These are phyloP conservation scores for Zychaea mexicana DNA, from an alignment of 371 early-diverging fungal species.

Conservation along the genomic window DNA sequence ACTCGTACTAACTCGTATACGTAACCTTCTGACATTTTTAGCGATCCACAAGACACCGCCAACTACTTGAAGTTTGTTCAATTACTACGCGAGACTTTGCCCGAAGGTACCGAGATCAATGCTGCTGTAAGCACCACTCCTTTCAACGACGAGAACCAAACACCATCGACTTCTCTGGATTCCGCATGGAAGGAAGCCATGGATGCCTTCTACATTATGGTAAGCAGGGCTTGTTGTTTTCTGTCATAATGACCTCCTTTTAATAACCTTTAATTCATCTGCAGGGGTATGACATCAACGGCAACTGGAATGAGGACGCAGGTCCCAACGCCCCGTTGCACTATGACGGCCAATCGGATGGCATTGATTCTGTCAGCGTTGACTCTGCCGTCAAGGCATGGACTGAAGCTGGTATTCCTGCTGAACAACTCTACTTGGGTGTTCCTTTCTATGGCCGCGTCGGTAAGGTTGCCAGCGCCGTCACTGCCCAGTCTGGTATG, in stretches of 20 bases:
- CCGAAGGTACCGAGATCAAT: conserved; percentile 25
- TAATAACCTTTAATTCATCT: conserved; percentile 8
- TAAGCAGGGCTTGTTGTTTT: background rate
- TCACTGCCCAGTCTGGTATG: conserved; percentile 2
- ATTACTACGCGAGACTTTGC: conserved; percentile 21
- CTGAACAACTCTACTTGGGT: conserved; percentile 53
- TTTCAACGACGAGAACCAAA: conserved; percentile 23
- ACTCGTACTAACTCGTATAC: background rate
- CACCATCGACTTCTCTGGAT: conserved; percentile 20
- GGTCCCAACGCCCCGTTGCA: conserved; percentile 71
- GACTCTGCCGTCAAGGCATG: conserved; percentile 43
- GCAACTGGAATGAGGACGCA: conserved; percentile 26
- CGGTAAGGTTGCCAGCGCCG: conserved; percentile 11
- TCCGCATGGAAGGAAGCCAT: conserved; percentile 16
- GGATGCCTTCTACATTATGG: conserved; percentile 31
- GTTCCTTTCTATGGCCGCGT: conserved; percentile 64
- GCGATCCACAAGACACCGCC: conserved; percentile 52
- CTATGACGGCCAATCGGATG: conserved; percentile 5
- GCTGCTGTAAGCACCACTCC: conserved; percentile 23
- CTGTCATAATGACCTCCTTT: background rate
- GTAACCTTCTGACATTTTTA: conserved; percentile 1
- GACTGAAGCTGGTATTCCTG: conserved; percentile 60
- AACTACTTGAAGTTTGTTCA: conserved; percentile 41
- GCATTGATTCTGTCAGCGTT: conserved; percentile 19
- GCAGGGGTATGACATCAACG: conserved; percentile 46